These are phyloP conservation scores for Mortierella sp. DNA, from an alignment of 371 early-diverging fungal genomes.

Conservation along the genomic window DNA sequence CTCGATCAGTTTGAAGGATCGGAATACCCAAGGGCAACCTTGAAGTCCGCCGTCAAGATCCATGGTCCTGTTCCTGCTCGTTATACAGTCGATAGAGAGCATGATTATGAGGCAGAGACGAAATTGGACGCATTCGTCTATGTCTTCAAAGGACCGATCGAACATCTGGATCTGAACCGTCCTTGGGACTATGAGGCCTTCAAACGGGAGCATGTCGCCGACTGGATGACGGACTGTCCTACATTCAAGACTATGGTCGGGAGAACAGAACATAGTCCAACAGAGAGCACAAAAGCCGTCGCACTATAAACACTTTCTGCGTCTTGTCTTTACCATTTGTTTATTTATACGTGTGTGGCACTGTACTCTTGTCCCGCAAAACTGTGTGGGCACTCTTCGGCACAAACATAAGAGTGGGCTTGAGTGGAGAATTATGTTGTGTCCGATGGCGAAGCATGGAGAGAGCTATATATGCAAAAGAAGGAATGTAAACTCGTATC, in stretches of 20 bases:
- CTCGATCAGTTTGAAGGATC: conserved; percentile 43
- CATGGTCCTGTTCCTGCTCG: conserved; percentile 19
- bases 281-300: no score
- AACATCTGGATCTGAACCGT: conserved; percentile 22
- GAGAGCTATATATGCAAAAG: no score
- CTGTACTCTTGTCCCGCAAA: no score
- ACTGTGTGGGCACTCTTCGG: no score
- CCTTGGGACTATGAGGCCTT: conserved; percentile 46
- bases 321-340: no score
- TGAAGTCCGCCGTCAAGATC: conserved; percentile 8
- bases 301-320: no score
- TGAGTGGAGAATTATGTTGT: no score
- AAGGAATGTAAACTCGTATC: no score
- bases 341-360: no score
- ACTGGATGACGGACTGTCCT: conserved; percentile 25
- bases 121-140: conserved; percentile 25
- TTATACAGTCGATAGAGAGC: not conserved
- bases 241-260: conserved; percentile 30
- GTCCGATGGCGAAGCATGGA: no score
- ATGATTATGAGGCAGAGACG: conserved; percentile 13
- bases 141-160: conserved; percentile 22
- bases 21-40: conserved; percentile 28
- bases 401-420: no score
- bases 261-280: conserved; percentile 14
- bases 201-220: conserved; percentile 24